Base-by-base conservation (phyloP, 106 monocot genomes). In the Vanilla planifolia region DNA sequence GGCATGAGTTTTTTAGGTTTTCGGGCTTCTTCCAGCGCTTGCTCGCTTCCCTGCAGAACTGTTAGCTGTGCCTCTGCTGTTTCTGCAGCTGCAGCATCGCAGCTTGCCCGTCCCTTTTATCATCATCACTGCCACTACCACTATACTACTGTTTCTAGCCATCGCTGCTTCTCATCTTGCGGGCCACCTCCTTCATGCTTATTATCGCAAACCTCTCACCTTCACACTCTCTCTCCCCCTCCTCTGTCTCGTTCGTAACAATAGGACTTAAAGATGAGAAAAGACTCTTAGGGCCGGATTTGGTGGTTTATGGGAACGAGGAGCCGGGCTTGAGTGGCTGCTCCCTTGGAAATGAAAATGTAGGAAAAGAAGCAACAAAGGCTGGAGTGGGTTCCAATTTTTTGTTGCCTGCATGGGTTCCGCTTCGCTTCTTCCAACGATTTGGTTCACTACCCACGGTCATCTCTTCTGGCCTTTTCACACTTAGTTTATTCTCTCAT, bases 301-400 rank as follows among this genome's bases (percentile, higher is more conserved):
- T n/a, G n/a, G n/a, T 37, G 10, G 37, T 37, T 37, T 37, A 24
- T 20, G 53, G 3, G 6, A 51, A n/a, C 14, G 8, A 8, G 35
- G n/a, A 57, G 28, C 11, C 10, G 14, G 7, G 53, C 3, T 21
- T 37, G 37, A 21, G 35, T 35, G 33, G 35, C 14, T 35, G 33
- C 35, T 57, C 28, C 57, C 35, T 57, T 57, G 57, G 57, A 57
- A 57, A 57, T 57, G 57, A 9, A 57, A 57, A 35, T 57, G 57
- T 57, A 35, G 57, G 57, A 57, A 57, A 57, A 57, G 35, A 5
- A 55, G 53, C 53, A 32, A 55, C 53, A 55, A 55, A 21, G 50
- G 25, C 2, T 11, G 26, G 15, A 28, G 30, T 8, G 35, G 16
- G 33, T 35, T 35, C 33, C 34, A 20, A 57, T 16, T 20, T n/a